Conservation (phyloP, 2,329 filamentous ascomycete species). For the Pleurostoma richardsiae region DNA sequence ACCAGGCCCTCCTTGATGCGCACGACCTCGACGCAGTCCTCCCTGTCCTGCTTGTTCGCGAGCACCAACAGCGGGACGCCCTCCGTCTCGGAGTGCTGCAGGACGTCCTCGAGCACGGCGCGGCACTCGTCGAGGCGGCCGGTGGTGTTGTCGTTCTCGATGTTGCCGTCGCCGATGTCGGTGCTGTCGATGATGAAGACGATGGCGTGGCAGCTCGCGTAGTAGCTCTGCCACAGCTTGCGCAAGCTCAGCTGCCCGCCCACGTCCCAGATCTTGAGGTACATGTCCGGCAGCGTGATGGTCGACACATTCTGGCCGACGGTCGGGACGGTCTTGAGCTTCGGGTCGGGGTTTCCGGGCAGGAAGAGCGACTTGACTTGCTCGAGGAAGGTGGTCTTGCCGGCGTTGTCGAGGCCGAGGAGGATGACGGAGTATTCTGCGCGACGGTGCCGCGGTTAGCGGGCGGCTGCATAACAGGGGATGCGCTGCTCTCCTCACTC, state of each 20-base stretch:
- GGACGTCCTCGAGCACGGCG: conserved; percentile 81
- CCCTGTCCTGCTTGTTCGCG: conserved; percentile 95
- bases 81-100: conserved; percentile 81
- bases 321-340: conserved; percentile 85
- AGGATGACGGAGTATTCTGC: conserved; percentile 95
- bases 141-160: conserved; percentile 40
- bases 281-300: conserved; percentile 87
- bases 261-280: conserved; percentile 98
- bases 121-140: conserved; percentile 81
- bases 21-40: conserved; percentile 96
- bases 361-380: conserved; percentile 89
- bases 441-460: conserved; percentile 1
- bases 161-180: conserved; percentile 80
- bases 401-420: conserved; percentile 94
- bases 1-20: conserved; percentile 95
- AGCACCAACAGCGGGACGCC: conserved; percentile 89
- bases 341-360: conserved; percentile 56
- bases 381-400: conserved; percentile 96
- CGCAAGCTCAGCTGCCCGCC: conserved; percentile 88
- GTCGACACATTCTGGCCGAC: conserved; percentile 96
- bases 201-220: conserved; percentile 88
- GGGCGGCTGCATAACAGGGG: conserved; percentile 1
- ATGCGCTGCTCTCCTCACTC: conserved; percentile 61
- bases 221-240: conserved; percentile 94
- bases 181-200: conserved; percentile 97